Base-by-base conservation (phyloP, 2,329 filamentous ascomycete genomes). In the Rhynchosporium secalis region DNA sequence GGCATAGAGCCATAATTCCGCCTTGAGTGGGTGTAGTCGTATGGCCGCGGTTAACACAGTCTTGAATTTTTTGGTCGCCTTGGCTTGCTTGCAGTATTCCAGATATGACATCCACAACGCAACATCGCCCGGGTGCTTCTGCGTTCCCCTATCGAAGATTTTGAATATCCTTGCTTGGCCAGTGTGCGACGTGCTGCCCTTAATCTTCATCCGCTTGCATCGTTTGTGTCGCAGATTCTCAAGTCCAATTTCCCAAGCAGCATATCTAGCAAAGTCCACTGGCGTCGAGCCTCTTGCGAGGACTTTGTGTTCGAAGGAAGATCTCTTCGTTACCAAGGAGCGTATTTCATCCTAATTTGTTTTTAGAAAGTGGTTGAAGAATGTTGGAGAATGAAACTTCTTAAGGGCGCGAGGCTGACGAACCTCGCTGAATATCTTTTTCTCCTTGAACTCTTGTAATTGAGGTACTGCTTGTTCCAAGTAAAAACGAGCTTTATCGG, bases 401-500 rank as follows among this genome's bases (percentile, higher is more conserved):
- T 58, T 26, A 6, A 7, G 33, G 36, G 28, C 10, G 28, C 36
- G 40, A 54, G 56, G 29, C 20, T 54, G 48, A 70, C 77, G 40
- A 76, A 90, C 90, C 79, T 89, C 87, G 65, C 83, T 86, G 78
- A 99, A 99, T 70, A 99, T 90, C 71, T 91, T 88, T 76, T 96
- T 97, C 68, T 91, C 86, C 77, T 96, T 90, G 76, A 92, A 96
- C 72, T 96, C 92, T 66, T 92, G 91, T 62, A 99, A 84, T 76
- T 98, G 93, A 15, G 93, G 92, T 48, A 97, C 91, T 2, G 90
- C 89, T 70, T 94, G 89, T 79, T 99, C 95, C 67, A 98, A 84
- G 77, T 91, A 97, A 78, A 94, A 98, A 62, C 94, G 91, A 61
- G 94, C 95, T 78, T 97, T 98, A 73, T 98, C 95, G 66, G 90